phyloP scores from a whole-genome alignment of 2,329 filamentous ascomycete species.

The Neopestalotiopsis clavispora region DNA sequence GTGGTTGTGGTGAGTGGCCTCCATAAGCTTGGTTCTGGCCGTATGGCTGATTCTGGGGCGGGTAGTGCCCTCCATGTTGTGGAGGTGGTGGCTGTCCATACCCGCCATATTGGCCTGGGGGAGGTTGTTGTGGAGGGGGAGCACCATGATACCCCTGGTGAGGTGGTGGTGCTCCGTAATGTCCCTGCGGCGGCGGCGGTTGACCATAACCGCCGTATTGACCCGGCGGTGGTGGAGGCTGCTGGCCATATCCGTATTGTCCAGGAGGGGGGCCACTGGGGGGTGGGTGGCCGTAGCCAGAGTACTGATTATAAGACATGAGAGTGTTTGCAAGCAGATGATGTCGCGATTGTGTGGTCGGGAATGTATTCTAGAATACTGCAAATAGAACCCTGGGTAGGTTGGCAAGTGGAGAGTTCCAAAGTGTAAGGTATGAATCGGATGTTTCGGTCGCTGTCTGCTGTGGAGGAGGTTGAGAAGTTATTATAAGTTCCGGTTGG shows the following conservation, averaged over 20 bases:
- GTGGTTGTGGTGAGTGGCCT: slow-evolving; percentile 7
- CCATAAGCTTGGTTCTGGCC: slow-evolving; percentile 8
- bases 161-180: slow-evolving; percentile 39
- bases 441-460: neutral
- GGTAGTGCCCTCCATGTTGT: slow-evolving; percentile 17
- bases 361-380: neutral
- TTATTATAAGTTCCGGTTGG: neutral
- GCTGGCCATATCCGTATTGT: slow-evolving; percentile 36
- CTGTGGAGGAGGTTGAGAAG: too few relatives aligned
- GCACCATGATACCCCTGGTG: slow-evolving; percentile 38
- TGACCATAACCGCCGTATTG: slow-evolving; percentile 29
- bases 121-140: slow-evolving; percentile 38
- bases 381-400: neutral
- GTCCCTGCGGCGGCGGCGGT: slow-evolving; percentile 40
- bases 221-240: slow-evolving; percentile 25
- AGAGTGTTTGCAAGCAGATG: neutral
- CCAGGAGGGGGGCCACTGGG: slow-evolving; percentile 26
- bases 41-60: slow-evolving; percentile 4
- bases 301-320: slow-evolving; percentile 22
- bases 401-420: neutral
- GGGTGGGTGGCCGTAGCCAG: slow-evolving; percentile 21
- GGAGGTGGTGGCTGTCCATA: slow-evolving; percentile 31
- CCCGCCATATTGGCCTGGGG: slow-evolving; percentile 39
- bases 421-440: neutral
- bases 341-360: neutral